Evolutionary conservation across 2,329 filamentous ascomycete species (phyloP), one percentile per base, ranked within the genome.

Genomic region (Venturia nashicola): DNA sequence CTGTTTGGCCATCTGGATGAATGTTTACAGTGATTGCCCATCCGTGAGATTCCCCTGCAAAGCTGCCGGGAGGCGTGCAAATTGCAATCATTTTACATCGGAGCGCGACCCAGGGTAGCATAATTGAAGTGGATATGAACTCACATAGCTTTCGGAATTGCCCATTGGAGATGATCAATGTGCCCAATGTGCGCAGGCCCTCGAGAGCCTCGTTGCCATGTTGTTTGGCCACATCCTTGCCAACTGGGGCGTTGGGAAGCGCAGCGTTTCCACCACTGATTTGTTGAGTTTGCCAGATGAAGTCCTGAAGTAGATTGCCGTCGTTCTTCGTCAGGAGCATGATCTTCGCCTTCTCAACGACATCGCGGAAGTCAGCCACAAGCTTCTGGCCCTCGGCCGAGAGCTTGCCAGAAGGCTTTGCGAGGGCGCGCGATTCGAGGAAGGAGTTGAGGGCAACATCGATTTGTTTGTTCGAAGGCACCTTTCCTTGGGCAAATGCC

Each of bases 381-480:
- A 99, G 83, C n/a, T 78, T 76, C 72, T 86, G 86, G 65, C 94
- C 94, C 69, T 99, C 94, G 1, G 81, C 68, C 0, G 93, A 97
- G 6, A 99, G 86, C 73, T 88, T 87, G 66, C 82, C 78, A 0
- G 90, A 88, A 6, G 92, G 91, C 32, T 78, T 84, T 3, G 84
- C 76, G 34, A 97, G 79, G 9, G 85, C 80, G 72, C 83, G 86
- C 68, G 88, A 92, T 42, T 81, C 80, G 61, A 97, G 81, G 70
- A 91, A 88, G 73, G 89, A 94, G 82, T 95, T 97, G 73, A 99
- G 78, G 36, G 94, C 92, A 60, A 97, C 82, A 78, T 97, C 94
- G 74, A 97, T 95, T 79, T 97, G 92, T 71, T 93, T 90, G 77
- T 97, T 97, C 71, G 92, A 96, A 67, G 93, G 93, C 57, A 92